Evolutionary conservation across 192 early-diverging fungal genomes (phyloP).

Genomic region (Coemansia sp.): DNA sequence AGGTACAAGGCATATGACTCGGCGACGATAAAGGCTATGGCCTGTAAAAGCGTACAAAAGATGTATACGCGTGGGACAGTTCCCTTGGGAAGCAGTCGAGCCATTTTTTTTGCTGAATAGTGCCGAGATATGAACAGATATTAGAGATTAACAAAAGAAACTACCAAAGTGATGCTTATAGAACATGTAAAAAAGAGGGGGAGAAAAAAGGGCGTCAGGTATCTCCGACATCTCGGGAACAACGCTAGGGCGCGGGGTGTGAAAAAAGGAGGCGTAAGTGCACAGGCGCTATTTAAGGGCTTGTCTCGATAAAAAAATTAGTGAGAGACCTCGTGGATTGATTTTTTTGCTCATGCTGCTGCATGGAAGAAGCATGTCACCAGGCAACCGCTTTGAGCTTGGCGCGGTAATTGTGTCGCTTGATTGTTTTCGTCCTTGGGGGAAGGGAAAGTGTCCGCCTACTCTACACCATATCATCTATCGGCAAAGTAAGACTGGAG

Average conservation of each 20-base stretch:
- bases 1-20: conserved; percentile 44
- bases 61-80: conserved; percentile 30
- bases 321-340: neutral
- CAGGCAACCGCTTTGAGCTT: neutral
- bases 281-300: conserved; percentile 3
- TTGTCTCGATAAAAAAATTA: neutral
- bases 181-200: neutral
- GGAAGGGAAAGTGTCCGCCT: neutral
- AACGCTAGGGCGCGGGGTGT: neutral
- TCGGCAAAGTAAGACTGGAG: neutral
- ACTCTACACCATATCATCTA: conserved; percentile 38
- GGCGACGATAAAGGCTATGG: conserved; percentile 35
- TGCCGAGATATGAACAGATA: neutral
- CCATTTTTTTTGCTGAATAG: neutral
- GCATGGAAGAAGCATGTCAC: neutral
- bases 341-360: neutral
- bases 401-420: neutral
- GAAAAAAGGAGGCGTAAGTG: neutral
- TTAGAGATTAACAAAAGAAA: neutral
- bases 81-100: conserved; percentile 21
- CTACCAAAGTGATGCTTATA: neutral
- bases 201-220: neutral
- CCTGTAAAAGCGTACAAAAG: conserved; percentile 23
- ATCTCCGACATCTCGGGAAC: neutral
- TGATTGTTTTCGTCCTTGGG: neutral